Evolutionary conservation across 148 eudicot genomes (phyloP).

Genomic region (Rheum nobile): DNA sequence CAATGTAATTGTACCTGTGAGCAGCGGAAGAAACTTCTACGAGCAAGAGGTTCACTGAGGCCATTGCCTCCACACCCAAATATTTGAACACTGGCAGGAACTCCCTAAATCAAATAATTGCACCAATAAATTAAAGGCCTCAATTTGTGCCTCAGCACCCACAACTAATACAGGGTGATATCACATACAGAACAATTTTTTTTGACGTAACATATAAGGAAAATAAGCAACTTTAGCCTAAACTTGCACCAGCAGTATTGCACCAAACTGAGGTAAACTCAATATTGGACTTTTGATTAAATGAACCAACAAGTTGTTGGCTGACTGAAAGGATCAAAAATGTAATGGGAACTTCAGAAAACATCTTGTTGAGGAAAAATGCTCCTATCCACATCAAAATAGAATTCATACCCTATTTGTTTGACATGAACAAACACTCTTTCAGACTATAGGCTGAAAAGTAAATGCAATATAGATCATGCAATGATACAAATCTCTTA

Average conservation of each 20-base stretch:
- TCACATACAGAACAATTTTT: not conserved
- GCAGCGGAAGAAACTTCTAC: constrained; percentile 92
- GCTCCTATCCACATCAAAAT: not conserved
- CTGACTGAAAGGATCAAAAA: not conserved
- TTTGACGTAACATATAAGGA: not conserved
- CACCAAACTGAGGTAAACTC: not conserved
- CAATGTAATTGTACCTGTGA: constrained; percentile 76
- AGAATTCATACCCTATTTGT: not conserved
- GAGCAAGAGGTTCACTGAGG: constrained; percentile 65
- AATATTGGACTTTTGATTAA: too few relatives aligned
- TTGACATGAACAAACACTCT: not conserved
- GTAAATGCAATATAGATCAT: not conserved
- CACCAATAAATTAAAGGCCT: not conserved
- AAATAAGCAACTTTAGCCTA: not conserved
- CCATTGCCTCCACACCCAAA: constrained; percentile 52
- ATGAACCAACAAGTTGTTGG: not conserved
- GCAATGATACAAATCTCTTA: not conserved
- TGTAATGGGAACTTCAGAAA: not conserved
- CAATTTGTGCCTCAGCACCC: not conserved
- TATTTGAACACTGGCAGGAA: constrained; percentile 93
- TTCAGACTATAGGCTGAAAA: not conserved
- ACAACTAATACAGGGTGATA: not conserved
- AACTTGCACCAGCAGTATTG: not conserved
- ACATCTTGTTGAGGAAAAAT: not conserved
- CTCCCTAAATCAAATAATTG: constrained; percentile 42